A percentile compares a stretch with the other conserved stretches of the same genome.
Conservation (phyloP, 768 basidiomycete species). For the Mycena belliarum region DNA sequence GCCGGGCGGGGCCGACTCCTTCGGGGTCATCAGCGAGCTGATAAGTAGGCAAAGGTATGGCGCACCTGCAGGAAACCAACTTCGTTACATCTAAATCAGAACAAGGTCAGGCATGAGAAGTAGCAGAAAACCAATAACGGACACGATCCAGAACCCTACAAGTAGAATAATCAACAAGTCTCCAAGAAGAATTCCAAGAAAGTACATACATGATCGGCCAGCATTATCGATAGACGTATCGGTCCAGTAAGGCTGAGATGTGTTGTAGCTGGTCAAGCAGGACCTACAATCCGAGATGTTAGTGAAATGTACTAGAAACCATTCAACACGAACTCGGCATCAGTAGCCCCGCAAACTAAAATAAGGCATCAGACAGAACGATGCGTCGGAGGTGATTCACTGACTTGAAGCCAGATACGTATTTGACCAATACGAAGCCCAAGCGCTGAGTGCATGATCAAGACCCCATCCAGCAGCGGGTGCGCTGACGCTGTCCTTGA, state of each 20-base stretch:
- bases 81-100: constrained; percentile 58
- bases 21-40: not conserved
- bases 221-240: constrained; percentile 56
- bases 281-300: constrained; percentile 26
- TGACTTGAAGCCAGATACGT: constrained; percentile 49
- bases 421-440: constrained; percentile 59
- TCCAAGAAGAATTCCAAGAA: not conserved
- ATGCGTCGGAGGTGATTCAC: constrained; percentile 24
- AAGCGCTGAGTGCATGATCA: constrained; percentile 57
- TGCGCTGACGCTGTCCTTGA: constrained; percentile 55
- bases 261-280: constrained; percentile 46
- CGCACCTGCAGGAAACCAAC: constrained; percentile 58
- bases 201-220: constrained; percentile 46
- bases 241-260: constrained; percentile 47
- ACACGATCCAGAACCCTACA: constrained; percentile 67
- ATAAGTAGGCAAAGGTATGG: not conserved
- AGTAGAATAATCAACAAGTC: not conserved
- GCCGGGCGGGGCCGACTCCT: constrained; percentile 45
- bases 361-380: not conserved
- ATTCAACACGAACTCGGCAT: constrained; percentile 50
- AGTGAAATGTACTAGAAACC: not conserved
- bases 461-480: constrained; percentile 61
- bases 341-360: constrained; percentile 52
- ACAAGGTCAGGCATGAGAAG: not conserved
- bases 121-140: constrained; percentile 19